These are phyloP conservation scores for Novymonas esmeraldas DNA, from an alignment of 208 protist genomes.

Conservation along the genomic window DNA sequence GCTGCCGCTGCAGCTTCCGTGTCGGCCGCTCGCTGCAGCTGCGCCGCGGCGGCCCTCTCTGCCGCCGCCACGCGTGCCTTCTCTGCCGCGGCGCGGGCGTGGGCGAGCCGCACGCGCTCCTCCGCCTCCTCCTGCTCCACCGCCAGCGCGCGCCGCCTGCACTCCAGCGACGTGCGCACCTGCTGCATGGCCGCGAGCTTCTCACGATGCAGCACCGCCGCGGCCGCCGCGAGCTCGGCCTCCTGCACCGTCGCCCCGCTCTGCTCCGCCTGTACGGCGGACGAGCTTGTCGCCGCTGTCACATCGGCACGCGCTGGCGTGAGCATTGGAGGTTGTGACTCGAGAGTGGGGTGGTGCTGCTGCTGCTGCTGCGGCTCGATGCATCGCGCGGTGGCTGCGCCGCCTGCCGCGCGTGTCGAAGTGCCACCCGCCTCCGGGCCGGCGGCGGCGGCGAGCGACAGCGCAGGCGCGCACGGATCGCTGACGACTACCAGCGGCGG, in stretches of 20 bases:
- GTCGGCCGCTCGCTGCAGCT: not conserved
- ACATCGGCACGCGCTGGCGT: no score
- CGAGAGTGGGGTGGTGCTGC: not conserved
- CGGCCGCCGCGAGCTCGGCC: slow-evolving; percentile 11
- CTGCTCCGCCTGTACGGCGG: not conserved
- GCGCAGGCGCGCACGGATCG: not conserved
- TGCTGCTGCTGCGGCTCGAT: not conserved
- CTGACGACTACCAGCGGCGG: not conserved
- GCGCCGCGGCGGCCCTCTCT: slow-evolving; percentile 10
- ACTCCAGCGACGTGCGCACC: slow-evolving; percentile 35
- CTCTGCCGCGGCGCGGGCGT: slow-evolving; percentile 33
- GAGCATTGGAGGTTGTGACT: no score
- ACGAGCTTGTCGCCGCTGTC: no score
- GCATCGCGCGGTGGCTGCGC: not conserved
- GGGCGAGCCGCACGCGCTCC: slow-evolving; percentile 35
- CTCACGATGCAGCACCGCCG: slow-evolving; percentile 37
- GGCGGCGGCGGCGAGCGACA: not conserved
- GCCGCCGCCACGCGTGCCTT: slow-evolving; percentile 27
- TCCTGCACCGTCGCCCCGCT: not conserved
- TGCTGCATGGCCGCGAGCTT: slow-evolving; percentile 38
- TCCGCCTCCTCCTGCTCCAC: slow-evolving; percentile 44
- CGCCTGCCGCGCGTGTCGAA: no score
- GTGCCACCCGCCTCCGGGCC: no score
- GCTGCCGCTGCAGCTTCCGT: slow-evolving; percentile 16
- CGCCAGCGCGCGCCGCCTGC: slow-evolving; percentile 25